Percentiles rank a stretch among this genome's conserved stretches.
Conservation (phyloP, 2,329 filamentous ascomycete species). For the Penicillium sp. region DNA sequence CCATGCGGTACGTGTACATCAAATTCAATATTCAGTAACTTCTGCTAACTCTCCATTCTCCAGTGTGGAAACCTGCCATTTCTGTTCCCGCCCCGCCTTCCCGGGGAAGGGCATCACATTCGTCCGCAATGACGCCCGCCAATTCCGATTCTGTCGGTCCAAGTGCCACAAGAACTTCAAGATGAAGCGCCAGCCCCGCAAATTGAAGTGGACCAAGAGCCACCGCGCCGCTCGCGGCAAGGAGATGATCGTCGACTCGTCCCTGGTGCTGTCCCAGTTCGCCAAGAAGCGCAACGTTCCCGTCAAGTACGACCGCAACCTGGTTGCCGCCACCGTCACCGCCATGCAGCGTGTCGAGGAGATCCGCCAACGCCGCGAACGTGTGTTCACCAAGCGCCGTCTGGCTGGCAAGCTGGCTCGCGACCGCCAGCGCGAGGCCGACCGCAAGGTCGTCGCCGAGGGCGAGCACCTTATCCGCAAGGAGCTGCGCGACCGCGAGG, state of each 20-base stretch:
- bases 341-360: constrained; percentile 90
- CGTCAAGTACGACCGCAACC: constrained; percentile 91
- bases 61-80: constrained; percentile 64
- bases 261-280: constrained; percentile 70
- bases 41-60: background rate
- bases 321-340: constrained; percentile 80
- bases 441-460: constrained; percentile 84
- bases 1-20: constrained; percentile 24
- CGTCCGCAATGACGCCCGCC: constrained; percentile 63
- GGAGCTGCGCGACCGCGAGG: constrained; percentile 59
- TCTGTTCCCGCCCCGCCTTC: constrained; percentile 68
- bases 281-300: constrained; percentile 90
- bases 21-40: background rate
- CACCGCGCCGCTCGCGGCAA: constrained; percentile 83
- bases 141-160: constrained; percentile 66
- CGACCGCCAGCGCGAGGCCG: constrained; percentile 72
- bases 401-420: constrained; percentile 77
- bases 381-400: constrained; percentile 89
- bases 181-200: constrained; percentile 97
- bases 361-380: constrained; percentile 78
- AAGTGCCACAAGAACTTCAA: constrained; percentile 81
- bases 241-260: constrained; percentile 89
- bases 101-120: constrained; percentile 67
- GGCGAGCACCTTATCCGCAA: constrained; percentile 89
- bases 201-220: constrained; percentile 95